Percentiles rank a stretch among this genome's conserved stretches.
These are phyloP conservation scores for Coemansia sp. DNA, from an alignment of 192 early-diverging fungal species.

Conservation along the genomic window DNA sequence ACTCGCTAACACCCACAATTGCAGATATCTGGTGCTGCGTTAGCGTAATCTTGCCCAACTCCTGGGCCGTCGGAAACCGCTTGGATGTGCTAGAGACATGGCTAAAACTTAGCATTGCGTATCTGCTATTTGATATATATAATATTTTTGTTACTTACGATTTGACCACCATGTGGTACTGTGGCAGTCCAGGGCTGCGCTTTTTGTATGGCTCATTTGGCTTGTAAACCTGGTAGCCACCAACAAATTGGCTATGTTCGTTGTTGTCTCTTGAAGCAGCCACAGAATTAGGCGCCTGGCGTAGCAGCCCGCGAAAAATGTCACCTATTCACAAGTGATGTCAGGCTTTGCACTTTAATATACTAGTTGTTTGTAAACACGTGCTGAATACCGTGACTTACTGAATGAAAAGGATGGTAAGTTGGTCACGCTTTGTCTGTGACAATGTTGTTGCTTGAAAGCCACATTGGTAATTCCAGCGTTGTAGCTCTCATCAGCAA, in stretches of 20 bases:
- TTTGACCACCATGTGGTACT: slow-evolving; percentile 23
- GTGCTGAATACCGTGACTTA: no score
- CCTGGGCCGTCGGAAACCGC: slow-evolving; percentile 7
- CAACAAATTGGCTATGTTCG: background rate
- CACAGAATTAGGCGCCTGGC: slow-evolving; percentile 6
- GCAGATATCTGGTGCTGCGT: slow-evolving; percentile 12
- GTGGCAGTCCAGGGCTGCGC: slow-evolving; percentile 28
- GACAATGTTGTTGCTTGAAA: background rate
- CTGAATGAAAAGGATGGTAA: no score
- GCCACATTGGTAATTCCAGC: no score
- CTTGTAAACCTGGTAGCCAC: slow-evolving; percentile 27
- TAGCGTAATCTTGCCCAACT: slow-evolving; percentile 11
- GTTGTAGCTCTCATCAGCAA: no score
- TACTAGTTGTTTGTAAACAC: background rate
- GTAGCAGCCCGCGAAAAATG: slow-evolving; percentile 16
- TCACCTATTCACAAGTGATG: slow-evolving; percentile 15
- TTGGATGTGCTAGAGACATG: background rate
- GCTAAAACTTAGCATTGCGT: background rate
- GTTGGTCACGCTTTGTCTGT: background rate
- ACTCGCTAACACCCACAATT: slow-evolving; percentile 34
- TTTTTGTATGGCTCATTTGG: slow-evolving; percentile 37
- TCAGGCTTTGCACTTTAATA: background rate
- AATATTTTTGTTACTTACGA: slow-evolving; percentile 15
- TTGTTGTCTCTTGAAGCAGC: background rate
- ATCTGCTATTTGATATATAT: background rate